Conservation (phyloP, 768 basidiomycete genomes). For the Glaciozyma martinii region DNA sequence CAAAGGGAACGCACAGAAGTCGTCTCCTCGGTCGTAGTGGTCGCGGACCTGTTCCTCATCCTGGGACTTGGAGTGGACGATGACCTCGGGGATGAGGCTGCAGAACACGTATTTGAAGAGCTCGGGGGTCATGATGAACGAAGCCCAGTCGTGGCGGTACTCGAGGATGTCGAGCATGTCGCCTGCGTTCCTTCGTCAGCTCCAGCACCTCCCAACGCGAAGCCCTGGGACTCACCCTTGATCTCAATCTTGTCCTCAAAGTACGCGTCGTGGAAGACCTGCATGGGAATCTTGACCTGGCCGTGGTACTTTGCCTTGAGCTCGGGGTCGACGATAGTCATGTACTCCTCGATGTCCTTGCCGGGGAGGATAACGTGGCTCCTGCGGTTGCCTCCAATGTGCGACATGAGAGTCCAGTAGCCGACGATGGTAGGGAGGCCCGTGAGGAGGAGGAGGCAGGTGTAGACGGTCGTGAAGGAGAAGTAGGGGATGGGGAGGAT, state of each 20-base stretch:
- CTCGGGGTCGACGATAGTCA: slow-evolving; percentile 75
- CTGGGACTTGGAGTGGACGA: slow-evolving; percentile 79
- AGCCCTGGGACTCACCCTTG: slow-evolving; percentile 54
- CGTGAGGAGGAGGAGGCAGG: slow-evolving; percentile 64
- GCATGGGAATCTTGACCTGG: slow-evolving; percentile 92
- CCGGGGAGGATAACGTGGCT: slow-evolving; percentile 83
- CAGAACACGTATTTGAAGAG: slow-evolving; percentile 89
- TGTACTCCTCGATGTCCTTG: slow-evolving; percentile 78
- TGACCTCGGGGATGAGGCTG: slow-evolving; percentile 82
- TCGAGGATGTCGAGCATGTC: slow-evolving; percentile 91
- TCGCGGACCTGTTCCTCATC: slow-evolving; percentile 93
- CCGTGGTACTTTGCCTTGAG: slow-evolving; percentile 70
- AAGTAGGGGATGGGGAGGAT: slow-evolving; percentile 64
- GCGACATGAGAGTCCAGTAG: slow-evolving; percentile 85
- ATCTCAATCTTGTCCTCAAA: slow-evolving; percentile 94
- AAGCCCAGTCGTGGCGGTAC: slow-evolving; percentile 89
- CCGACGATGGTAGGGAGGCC: slow-evolving; percentile 67
- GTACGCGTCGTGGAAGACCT: slow-evolving; percentile 92
- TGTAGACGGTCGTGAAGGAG: slow-evolving; percentile 66
- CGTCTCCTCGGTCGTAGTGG: slow-evolving; percentile 93
- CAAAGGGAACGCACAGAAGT: slow-evolving; percentile 59
- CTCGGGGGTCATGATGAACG: slow-evolving; percentile 79
- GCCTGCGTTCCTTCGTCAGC: slow-evolving; percentile 45
- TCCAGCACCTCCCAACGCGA: neutral
- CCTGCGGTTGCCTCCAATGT: slow-evolving; percentile 55